These are phyloP conservation scores for Chaetomiaceae sp. DNA, from an alignment of 2,329 filamentous ascomycete genomes.

Conservation along the genomic window DNA sequence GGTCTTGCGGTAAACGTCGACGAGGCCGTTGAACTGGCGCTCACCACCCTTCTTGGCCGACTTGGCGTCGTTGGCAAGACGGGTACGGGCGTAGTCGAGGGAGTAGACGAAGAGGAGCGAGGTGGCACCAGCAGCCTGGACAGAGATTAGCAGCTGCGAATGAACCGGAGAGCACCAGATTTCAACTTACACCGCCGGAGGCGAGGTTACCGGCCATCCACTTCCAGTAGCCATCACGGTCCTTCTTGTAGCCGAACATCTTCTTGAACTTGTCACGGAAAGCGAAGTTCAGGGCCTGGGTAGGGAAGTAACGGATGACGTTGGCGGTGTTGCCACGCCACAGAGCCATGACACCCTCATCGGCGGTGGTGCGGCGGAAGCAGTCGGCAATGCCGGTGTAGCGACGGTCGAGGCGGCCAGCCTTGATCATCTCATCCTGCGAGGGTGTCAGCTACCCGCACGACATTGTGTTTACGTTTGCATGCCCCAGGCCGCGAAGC, in stretches of 20 bases:
- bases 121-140: conserved; percentile 90
- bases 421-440: conserved; percentile 99
- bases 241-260: conserved; percentile 99
- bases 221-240: conserved; percentile 93
- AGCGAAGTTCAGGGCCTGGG: conserved; percentile 99
- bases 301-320: conserved; percentile 99
- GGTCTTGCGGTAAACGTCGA: conserved; percentile 99
- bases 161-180: neutral
- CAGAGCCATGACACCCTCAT: conserved; percentile 90
- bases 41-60: conserved; percentile 93
- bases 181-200: conserved; percentile 87
- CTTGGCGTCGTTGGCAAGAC: conserved; percentile 99
- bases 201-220: conserved; percentile 99
- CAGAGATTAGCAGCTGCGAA: conserved; percentile 4
- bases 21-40: conserved; percentile 99
- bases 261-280: conserved; percentile 99
- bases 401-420: conserved; percentile 95
- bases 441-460: conserved; percentile 27
- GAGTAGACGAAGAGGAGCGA: conserved; percentile 99
- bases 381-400: conserved; percentile 92
- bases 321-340: conserved; percentile 99
- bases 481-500: neutral
- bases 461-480: neutral
- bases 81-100: conserved; percentile 99
- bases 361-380: conserved; percentile 84